Evolutionary conservation across 1,139 yeast genomes (phyloP), one percentile per base, ranked within the genome.

Genomic region (Candida sp.): DNA sequence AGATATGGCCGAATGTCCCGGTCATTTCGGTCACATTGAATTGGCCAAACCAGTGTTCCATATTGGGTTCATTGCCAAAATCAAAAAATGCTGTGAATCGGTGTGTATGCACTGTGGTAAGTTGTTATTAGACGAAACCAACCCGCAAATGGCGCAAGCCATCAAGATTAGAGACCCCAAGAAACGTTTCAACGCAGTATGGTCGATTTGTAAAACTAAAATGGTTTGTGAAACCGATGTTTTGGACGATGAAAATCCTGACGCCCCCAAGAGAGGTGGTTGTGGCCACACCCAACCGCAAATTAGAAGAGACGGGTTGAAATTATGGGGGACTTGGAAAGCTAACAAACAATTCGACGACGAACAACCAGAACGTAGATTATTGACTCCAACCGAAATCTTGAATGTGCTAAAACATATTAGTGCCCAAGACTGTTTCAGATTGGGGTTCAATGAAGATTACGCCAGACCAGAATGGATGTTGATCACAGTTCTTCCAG

Each of bases 391-490:
- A 21, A 75, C 89, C 39, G 99, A 93, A 65, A 88, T 95, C 52
- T 75, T 88, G 57, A 89, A 87, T 58, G 96, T 93, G 43, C 87
- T 95, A 70, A 89, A 85, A 65, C 99, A 91, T 63, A 93, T 95
- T 41, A 82, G 88, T 39, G 73, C 88, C 8, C 87, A 85, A 58
- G 99, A 95, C 63, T 84, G 96, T 51, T 74, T 68, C 43, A 81
- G 80, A 53, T 66, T 95, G 49, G 99, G 99, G 5, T 85, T 93
- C 66, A 89, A 87, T 61, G 96, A 89, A 61, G 98, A 93, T 61
- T 93, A 89, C 60, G 96, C 99, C 2, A 83, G 99, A 60, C 99
- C 99, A 1, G 99, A 95, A 66, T 95, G 99, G 99, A 83, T 95
- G 85, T 78, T 95, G 51, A 81, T 95, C 52, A 91, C 99, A 3